A percentile compares a stretch with the other conserved stretches of the same genome.
These are phyloP conservation scores for Suillus variegatus DNA, from an alignment of 768 basidiomycete genomes.

Conservation along the genomic window DNA sequence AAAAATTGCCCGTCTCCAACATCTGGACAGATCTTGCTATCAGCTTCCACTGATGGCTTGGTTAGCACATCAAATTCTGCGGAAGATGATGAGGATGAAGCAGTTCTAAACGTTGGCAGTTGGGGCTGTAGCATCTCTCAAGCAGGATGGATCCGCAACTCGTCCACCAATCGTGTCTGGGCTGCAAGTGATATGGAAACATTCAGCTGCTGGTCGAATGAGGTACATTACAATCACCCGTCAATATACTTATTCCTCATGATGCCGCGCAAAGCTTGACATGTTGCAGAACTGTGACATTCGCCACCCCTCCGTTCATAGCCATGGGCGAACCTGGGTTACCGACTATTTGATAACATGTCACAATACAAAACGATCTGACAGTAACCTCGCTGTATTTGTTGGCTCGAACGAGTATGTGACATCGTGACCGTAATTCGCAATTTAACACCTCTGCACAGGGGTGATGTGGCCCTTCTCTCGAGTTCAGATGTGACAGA, in stretches of 20 bases:
- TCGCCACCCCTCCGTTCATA: conserved; percentile 62
- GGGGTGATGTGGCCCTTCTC: conserved; percentile 60
- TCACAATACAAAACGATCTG: conserved; percentile 27
- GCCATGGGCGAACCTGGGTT: conserved; percentile 62
- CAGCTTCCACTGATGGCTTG: conserved; percentile 84
- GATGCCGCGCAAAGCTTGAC: conserved; percentile 59
- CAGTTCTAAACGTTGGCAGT: conserved; percentile 77
- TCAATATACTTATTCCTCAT: conserved; percentile 2
- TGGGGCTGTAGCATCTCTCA: conserved; percentile 83
- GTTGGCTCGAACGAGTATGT: conserved; percentile 75
- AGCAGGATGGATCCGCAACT: conserved; percentile 60
- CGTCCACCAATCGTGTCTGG: conserved; percentile 58
- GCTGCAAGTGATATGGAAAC: conserved; percentile 95
- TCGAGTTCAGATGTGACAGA: conserved; percentile 43
- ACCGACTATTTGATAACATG: conserved; percentile 75
- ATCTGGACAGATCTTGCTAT: conserved; percentile 57
- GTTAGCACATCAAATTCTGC: conserved; percentile 68
- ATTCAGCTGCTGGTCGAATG: conserved; percentile 78
- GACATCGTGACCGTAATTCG: background rate
- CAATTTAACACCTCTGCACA: conserved; percentile 22
- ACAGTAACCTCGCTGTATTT: conserved; percentile 51
- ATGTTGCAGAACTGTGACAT: conserved; percentile 58
- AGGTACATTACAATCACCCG: conserved; percentile 42
- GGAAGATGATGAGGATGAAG: conserved; percentile 89
- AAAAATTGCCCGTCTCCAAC: conserved; percentile 30